phyloP scores from a whole-genome alignment of 1,284 basidiomycete genomes.

The Naganishia liquefaciens region DNA sequence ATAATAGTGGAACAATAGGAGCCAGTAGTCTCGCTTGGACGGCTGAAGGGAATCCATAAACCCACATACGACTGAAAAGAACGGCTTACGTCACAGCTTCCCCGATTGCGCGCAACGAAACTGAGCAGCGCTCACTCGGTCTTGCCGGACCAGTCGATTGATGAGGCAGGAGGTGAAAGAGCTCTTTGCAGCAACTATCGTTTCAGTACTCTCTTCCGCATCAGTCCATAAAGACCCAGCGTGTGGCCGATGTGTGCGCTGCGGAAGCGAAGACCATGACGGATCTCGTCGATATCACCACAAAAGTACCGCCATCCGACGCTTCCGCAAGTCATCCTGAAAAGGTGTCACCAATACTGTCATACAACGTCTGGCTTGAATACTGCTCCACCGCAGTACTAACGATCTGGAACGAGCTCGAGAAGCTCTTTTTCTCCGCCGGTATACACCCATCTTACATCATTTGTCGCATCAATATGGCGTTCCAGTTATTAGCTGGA shows the following conservation, averaged over 20 bases:
- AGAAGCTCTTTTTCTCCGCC: conserved; percentile 17
- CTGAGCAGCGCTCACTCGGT: neutral
- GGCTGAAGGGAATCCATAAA: too few relatives aligned
- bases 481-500: conserved; percentile 11
- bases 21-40: too few relatives aligned
- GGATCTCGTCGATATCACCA: conserved; percentile 14
- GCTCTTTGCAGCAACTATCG: too few relatives aligned
- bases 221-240: neutral
- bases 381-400: neutral
- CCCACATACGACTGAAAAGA: too few relatives aligned
- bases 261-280: conserved; percentile 7
- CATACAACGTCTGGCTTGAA: conserved; percentile 3
- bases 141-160: neutral
- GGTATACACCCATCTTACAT: conserved; percentile 28
- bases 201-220: too few relatives aligned
- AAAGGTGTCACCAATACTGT: neutral
- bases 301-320: neutral
- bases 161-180: too few relatives aligned
- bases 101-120: neutral
- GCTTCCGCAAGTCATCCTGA: conserved; percentile 3
- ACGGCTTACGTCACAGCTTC: conserved; percentile 7
- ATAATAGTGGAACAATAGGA: too few relatives aligned
- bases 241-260: neutral
- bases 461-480: conserved; percentile 11
- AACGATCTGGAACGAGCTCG: conserved; percentile 9